These are phyloP conservation scores for Pyrenochaeta sp. DNA, from an alignment of 2,329 filamentous ascomycete genomes.

Conservation along the genomic window DNA sequence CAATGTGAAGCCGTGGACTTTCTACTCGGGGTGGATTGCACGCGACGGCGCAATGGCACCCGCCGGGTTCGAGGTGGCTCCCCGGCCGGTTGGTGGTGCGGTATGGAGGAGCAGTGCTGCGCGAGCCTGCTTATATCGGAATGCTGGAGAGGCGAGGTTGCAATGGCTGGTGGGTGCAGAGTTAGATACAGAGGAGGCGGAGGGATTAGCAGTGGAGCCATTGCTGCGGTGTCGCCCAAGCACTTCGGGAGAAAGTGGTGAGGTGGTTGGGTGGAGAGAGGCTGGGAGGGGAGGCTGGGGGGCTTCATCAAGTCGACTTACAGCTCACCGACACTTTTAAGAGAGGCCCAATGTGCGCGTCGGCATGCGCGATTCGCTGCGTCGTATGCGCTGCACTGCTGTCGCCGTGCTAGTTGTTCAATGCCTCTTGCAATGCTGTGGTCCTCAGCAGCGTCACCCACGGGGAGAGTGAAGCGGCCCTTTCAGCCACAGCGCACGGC, in stretches of 20 bases:
- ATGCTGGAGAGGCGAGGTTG: constrained; percentile 14
- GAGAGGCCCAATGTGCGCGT: constrained; percentile 11
- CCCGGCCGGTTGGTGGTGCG: constrained; percentile 25
- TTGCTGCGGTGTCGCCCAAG: constrained; percentile 24
- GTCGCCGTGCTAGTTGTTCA: constrained; percentile 16
- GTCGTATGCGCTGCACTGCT: constrained; percentile 17
- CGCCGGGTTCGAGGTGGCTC: constrained; percentile 23
- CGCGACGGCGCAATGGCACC: constrained; percentile 31
- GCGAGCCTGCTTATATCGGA: constrained; percentile 25
- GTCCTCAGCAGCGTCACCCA: constrained; percentile 25
- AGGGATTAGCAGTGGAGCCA: constrained; percentile 32
- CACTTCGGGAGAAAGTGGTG: constrained; percentile 13
- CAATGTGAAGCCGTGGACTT: constrained; percentile 28
- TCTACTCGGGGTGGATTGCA: constrained; percentile 18
- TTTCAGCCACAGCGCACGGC: constrained; percentile 26
- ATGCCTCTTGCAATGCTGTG: constrained; percentile 19
- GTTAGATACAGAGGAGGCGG: constrained; percentile 33
- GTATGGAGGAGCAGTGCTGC: constrained; percentile 17
- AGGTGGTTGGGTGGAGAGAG: constrained; percentile 26
- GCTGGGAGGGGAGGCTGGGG: constrained; percentile 33
- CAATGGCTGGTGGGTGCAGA: constrained; percentile 30
- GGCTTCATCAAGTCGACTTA: constrained; percentile 13
- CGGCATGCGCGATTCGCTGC: constrained; percentile 22
- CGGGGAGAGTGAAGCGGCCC: constrained; percentile 15
- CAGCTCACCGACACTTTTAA: constrained; percentile 24